Base-by-base conservation (phyloP, 305 asterid genomes). In the Solanum aculeatissimum region DNA sequence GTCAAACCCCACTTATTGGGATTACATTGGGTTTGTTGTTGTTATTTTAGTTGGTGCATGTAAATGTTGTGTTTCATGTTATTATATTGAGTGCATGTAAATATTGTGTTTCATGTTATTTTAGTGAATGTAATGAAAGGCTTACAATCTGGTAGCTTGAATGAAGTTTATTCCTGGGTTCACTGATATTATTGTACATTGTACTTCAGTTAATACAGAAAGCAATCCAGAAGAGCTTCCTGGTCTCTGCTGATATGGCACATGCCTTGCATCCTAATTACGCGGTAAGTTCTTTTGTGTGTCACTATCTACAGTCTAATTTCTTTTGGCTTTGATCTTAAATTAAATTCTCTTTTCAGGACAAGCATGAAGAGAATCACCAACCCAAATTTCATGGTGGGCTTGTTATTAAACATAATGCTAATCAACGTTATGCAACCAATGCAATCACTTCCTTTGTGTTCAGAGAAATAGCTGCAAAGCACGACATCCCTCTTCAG, bases 211-310 rank as follows among this genome's bases (percentile, higher is more conserved):
- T 95, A 89, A 88, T 97, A 54, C 90, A 89, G 25, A 92, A 86
- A 87, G 94, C 99, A 43, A 92, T 94, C 86, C 99, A 95, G 88
- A 94, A 83, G 92, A 97, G 99, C 87, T 95, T 95, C 86, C 89
- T 97, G 58, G 95, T 97, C 23, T 97, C 99, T 38, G 99, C 99
- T 66, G 99, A 97, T 86, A 97, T 97, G 99, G 99, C 99, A 49
- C 99, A 97, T 85, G 98, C 98, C 77, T 87, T 95, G 90, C 99
- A 95, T 88, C 99, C 99, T 19, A 95, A 97, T 89, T 97, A 95
- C 83, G 90, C 92, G 95, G 99, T 97, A 92, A 18, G 85, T 63
- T 35, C 70, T 42, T 35, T 32, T 51, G 32, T 43, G 43, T 18
- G 74, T 11, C 35, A 12, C 47, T 85, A 18, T 27, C 32, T 19